These are phyloP conservation scores for Candida glaebosa DNA, from an alignment of 805 yeast genomes.

Conservation along the genomic window DNA sequence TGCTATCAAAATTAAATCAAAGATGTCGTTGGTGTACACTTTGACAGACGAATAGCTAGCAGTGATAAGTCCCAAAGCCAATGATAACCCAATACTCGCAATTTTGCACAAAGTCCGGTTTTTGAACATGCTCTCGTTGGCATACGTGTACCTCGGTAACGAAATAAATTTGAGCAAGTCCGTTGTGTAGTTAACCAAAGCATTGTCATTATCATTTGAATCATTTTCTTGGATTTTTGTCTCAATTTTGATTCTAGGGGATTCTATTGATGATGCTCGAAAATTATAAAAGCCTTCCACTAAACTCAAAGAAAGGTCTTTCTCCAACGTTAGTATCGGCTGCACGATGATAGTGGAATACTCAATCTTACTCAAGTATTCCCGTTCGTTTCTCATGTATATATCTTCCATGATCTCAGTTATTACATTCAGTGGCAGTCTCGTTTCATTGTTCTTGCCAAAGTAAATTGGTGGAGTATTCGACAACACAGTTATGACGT, in stretches of 20 bases:
- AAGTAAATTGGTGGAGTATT: neutral
- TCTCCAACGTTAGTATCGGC: constrained; percentile 13
- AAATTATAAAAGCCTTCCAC: constrained; percentile 12
- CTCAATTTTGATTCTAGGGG: neutral
- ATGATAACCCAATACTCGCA: no score
- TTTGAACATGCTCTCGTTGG: no score
- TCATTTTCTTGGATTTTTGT: neutral
- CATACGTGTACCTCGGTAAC: no score
- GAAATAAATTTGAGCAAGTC: no score
- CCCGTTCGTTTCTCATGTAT: constrained; percentile 18
- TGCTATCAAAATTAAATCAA: neutral
- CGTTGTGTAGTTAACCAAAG: no score
- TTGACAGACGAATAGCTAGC: no score
- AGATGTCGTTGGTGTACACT: no score
- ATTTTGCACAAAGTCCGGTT: no score
- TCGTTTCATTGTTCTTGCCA: neutral
- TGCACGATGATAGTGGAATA: constrained; percentile 16
- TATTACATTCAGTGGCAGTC: neutral
- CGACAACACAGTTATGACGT: constrained; percentile 9
- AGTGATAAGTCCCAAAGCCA: no score
- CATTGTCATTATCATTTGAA: no score
- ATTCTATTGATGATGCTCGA: neutral
- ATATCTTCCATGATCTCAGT: constrained; percentile 10
- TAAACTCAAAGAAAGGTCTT: constrained; percentile 6
- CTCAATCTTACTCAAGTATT: constrained; percentile 13